Evolutionary conservation across 2,329 filamentous ascomycete species (phyloP), one percentile per base, ranked within the genome.

Genomic region (Curvularia verruculosa): DNA sequence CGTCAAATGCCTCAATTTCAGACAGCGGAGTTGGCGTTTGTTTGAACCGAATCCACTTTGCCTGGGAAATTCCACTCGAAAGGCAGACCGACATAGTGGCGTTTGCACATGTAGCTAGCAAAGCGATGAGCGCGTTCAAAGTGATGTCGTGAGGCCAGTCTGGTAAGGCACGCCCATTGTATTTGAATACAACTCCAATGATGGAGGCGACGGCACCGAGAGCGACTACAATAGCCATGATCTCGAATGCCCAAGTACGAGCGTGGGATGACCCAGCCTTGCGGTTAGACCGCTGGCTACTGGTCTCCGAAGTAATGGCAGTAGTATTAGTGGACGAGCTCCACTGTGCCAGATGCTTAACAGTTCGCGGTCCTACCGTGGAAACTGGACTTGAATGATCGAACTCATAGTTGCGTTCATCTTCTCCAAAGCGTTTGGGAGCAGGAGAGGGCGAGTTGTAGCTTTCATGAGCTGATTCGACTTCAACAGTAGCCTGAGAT

Each of bases 1-100:
- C 59, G 43, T 59, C 59, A 24, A 61, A 61, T 13, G 34, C 50
- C 26, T 61, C 59, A 36, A 61, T 56, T 15, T 61, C 59, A 8
- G 59, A 61, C 12, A 61, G 28, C 5, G 59, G 56, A 37, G 40
- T 40, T 9, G 49, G 41, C 26, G 41, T 31, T 34, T 49, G 24
- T 26, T 56, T 61, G 56, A 61, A 61, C 7, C 46, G 46, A 26
- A 61, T 59, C 56, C 59, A 61, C 39, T 61, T 61, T 24, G 56
- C 56, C 43, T 61, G 59, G 7, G 59, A 61, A 13, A 61, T 50
- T 21, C 59, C 59, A 49, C 56, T 61, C 18, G 59, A 61, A 36
- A 59, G 52, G 8, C 52, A 59, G 21, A 59, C 56, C 3, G 57
- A 58, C 40, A 62, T 58, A 5, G 60, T 57, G 3, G 60, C 57